Conservation (phyloP, 164 flowering plant genomes). For the Macadamia tetraphylla region DNA sequence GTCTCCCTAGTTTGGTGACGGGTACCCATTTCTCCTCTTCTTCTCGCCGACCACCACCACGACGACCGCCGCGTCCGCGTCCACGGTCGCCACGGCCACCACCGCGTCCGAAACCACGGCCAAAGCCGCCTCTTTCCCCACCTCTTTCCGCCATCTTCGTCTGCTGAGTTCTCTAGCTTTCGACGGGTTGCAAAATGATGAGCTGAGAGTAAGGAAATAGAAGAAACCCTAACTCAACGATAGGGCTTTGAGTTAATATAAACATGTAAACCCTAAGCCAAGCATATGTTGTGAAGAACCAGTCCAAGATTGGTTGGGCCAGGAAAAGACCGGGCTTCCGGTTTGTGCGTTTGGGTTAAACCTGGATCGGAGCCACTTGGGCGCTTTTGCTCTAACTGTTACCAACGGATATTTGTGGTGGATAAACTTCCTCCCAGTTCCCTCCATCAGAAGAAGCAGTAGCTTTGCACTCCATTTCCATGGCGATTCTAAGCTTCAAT, state of each 20-base stretch:
- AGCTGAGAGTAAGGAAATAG: neutral
- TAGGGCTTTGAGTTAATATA: neutral
- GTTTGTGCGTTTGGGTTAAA: too few relatives aligned
- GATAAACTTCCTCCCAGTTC: conserved; percentile 15
- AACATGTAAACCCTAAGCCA: neutral
- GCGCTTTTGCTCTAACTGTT: neutral
- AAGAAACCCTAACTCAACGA: neutral
- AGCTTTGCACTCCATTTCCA: conserved; percentile 17
- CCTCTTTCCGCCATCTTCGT: conserved; percentile 59
- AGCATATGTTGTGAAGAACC: too few relatives aligned
- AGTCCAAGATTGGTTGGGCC: too few relatives aligned
- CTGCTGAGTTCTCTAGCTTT: neutral
- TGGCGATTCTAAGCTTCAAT: conserved; percentile 69
- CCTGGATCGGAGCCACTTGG: too few relatives aligned
- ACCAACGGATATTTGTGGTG: conserved; percentile 27
- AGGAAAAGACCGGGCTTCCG: too few relatives aligned
- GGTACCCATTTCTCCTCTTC: conserved; percentile 81
- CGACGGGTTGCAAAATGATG: neutral
- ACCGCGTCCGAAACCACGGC: conserved; percentile 45
- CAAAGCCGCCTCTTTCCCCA: conserved; percentile 44
- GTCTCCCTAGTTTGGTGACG: conserved; percentile 71
- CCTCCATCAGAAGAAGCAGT: neutral
- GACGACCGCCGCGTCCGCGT: conserved; percentile 47
- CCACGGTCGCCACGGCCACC: conserved; percentile 38
- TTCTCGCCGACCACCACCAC: conserved; percentile 40